Evolutionary conservation across 306 rosid species (phyloP).

Genomic region (Trichosanthes truncata): DNA sequence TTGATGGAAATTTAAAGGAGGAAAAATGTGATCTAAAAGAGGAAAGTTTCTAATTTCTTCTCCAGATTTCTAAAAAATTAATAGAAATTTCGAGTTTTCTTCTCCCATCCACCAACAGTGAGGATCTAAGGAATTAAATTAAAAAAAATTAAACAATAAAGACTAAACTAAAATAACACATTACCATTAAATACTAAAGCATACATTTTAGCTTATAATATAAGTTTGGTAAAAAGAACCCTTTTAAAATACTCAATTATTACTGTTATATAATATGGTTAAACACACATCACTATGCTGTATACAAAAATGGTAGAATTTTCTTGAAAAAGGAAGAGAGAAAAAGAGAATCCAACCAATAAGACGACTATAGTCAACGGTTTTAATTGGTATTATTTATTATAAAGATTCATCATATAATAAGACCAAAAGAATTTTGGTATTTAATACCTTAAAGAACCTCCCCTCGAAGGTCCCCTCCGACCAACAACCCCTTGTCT

Average conservation of each 20-base stretch:
- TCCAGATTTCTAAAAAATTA: no score
- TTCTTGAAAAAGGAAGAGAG: background rate
- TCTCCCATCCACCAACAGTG: no score
- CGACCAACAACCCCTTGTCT: constrained; percentile 51
- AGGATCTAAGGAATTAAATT: no score
- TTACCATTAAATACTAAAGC: no score
- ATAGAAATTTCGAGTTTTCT: no score
- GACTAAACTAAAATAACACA: no score
- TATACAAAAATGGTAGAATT: background rate
- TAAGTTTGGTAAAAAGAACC: background rate
- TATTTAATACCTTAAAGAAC: constrained; percentile 41
- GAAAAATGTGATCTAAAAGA: no score
- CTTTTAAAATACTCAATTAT: background rate
- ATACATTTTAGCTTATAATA: no score
- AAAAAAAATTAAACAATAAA: no score
- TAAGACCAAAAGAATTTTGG: background rate
- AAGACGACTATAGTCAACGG: constrained; percentile 9
- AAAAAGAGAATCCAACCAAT: background rate
- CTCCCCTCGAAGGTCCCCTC: no score
- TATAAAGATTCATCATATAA: background rate
- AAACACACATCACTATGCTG: background rate
- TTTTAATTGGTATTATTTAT: background rate
- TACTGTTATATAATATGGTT: background rate
- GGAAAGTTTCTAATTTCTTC: no score
- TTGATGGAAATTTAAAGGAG: no score